Evolutionary conservation across 208 protist species (phyloP).

Genomic region (Trypanosoma brucei): DNA sequence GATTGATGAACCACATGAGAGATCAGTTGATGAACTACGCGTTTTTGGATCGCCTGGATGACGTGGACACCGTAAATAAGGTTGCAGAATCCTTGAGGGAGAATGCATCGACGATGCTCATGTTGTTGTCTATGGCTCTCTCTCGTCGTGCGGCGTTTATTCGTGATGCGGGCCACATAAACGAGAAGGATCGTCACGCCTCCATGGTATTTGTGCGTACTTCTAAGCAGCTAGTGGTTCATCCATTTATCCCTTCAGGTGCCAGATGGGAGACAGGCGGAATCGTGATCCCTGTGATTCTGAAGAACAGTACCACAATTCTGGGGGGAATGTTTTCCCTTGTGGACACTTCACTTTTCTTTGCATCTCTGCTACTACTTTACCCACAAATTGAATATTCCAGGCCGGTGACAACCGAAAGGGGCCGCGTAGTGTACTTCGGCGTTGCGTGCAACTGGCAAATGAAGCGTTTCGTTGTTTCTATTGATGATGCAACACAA

Average conservation of each 20-base stretch:
- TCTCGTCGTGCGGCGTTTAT: constrained; percentile 64
- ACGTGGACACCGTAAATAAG: constrained; percentile 24
- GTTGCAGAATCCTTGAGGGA: constrained; percentile 34
- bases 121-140: constrained; percentile 55
- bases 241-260: constrained; percentile 32
- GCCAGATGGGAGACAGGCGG: constrained; percentile 63
- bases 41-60: constrained; percentile 64
- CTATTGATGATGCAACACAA: constrained; percentile 57
- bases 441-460: constrained; percentile 81
- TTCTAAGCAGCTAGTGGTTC: constrained; percentile 65
- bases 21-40: constrained; percentile 81
- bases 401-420: constrained; percentile 44
- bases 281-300: constrained; percentile 54
- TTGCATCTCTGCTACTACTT: constrained; percentile 73
- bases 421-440: constrained; percentile 69
- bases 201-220: constrained; percentile 85
- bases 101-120: constrained; percentile 65
- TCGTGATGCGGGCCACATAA: constrained; percentile 60
- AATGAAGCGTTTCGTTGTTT: constrained; percentile 80
- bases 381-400: constrained; percentile 84
- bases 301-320: constrained; percentile 59
- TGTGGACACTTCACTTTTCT: constrained; percentile 71
- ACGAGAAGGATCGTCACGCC: constrained; percentile 50
- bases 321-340: constrained; percentile 49
- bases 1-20: constrained; percentile 60